Percentiles rank a stretch among this genome's conserved stretches.
Conservation (phyloP, 352 stramenopile species). For the Globisporangium abappressorium region DNA sequence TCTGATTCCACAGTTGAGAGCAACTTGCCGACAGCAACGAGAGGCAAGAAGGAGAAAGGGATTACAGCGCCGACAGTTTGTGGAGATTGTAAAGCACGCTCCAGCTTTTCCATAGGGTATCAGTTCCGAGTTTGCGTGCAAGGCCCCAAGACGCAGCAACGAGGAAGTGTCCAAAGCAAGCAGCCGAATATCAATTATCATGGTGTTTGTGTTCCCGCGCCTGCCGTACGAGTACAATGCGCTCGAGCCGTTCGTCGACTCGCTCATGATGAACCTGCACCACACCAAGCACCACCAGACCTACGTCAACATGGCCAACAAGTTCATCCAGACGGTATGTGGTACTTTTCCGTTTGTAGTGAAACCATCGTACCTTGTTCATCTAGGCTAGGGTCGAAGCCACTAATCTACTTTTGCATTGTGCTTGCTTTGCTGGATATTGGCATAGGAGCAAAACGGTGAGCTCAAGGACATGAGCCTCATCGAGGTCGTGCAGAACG, state of each 20-base stretch:
- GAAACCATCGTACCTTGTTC: too few relatives aligned
- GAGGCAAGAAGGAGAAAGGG: too few relatives aligned
- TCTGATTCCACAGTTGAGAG: too few relatives aligned
- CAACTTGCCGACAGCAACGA: too few relatives aligned
- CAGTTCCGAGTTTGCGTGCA: background rate
- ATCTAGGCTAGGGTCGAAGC: too few relatives aligned
- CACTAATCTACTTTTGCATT: too few relatives aligned
- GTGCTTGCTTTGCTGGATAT: background rate
- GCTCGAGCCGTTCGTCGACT: conserved; percentile 47
- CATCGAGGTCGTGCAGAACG: conserved; percentile 27
- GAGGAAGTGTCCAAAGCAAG: too few relatives aligned
- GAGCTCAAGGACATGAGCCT: conserved; percentile 25
- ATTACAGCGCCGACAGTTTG: too few relatives aligned
- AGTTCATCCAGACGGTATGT: conserved; percentile 41
- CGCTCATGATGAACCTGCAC: conserved; percentile 55
- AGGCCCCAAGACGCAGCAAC: background rate
- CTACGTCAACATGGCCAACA: conserved; percentile 39
- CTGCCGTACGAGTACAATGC: conserved; percentile 57
- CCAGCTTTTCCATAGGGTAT: too few relatives aligned
- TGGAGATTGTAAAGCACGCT: too few relatives aligned
- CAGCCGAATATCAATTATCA: background rate
- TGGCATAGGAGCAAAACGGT: conserved; percentile 1
- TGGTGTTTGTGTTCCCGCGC: conserved; percentile 32
- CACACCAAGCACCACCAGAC: conserved; percentile 62
- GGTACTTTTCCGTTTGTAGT: background rate